A percentile compares a stretch with the other conserved stretches of the same genome.
phyloP scores from a whole-genome alignment of 352 stramenopile species.

The Halophytophthora batemanensis region DNA sequence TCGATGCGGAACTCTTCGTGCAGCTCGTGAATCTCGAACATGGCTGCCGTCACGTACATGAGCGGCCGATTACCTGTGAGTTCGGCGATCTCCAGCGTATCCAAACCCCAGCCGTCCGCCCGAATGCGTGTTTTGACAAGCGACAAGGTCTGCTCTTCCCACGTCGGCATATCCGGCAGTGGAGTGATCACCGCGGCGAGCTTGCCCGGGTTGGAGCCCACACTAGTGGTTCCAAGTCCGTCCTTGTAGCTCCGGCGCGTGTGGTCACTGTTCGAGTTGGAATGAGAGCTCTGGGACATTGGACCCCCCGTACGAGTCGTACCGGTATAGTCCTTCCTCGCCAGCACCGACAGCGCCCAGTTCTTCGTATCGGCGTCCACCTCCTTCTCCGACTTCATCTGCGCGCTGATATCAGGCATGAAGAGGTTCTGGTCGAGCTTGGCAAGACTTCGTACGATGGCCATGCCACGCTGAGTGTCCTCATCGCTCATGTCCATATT shows the following conservation, averaged over 20 bases:
- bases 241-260: constrained; percentile 50
- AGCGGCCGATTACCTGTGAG: constrained; percentile 59
- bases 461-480: constrained; percentile 49
- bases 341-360: constrained; percentile 73
- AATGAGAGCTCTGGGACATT: constrained; percentile 68
- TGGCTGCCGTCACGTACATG: constrained; percentile 75
- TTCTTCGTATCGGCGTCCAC: constrained; percentile 83
- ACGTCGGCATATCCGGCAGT: constrained; percentile 51
- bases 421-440: constrained; percentile 84
- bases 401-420: constrained; percentile 70
- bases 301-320: constrained; percentile 48
- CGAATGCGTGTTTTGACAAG: constrained; percentile 53
- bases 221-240: constrained; percentile 28
- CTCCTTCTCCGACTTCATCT: constrained; percentile 80
- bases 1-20: constrained; percentile 77
- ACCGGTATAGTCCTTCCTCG: constrained; percentile 66
- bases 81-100: constrained; percentile 70
- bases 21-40: constrained; percentile 82
- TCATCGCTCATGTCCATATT: constrained; percentile 62
- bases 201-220: constrained; percentile 9
- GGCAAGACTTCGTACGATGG: constrained; percentile 63
- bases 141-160: constrained; percentile 49
- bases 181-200: constrained; percentile 29
- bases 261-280: constrained; percentile 68
- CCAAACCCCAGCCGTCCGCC: constrained; percentile 68